Conservation (phyloP, 2,329 filamentous ascomycete genomes). For the Aspergillus aculeatus region DNA sequence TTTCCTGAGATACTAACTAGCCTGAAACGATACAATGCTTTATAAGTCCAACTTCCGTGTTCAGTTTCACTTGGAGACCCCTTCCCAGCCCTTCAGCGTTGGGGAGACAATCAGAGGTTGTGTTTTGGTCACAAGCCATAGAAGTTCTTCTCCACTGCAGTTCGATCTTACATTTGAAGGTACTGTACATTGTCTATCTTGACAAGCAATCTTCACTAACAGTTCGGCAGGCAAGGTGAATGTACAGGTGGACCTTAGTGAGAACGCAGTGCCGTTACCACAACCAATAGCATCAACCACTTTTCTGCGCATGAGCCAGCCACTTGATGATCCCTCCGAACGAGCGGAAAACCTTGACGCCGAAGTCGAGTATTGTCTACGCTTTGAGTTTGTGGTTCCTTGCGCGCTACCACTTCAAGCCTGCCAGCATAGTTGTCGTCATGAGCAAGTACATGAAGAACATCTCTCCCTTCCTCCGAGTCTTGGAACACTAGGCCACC, state of each 20-base stretch:
- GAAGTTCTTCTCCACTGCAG: neutral
- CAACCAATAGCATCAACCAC: conserved; percentile 1
- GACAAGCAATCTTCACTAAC: neutral
- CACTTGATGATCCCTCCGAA: neutral
- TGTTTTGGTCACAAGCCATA: conserved; percentile 9
- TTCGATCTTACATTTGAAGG: conserved; percentile 8
- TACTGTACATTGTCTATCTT: neutral
- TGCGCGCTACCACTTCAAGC: conserved; percentile 14
- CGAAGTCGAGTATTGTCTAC: conserved; percentile 4
- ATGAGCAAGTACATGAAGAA: conserved; percentile 16
- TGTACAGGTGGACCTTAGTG: conserved; percentile 14
- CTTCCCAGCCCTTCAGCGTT: conserved; percentile 7
- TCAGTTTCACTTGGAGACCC: neutral
- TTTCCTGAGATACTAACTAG: too few relatives aligned
- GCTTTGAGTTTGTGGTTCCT: conserved; percentile 20
- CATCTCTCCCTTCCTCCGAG: conserved; percentile 19
- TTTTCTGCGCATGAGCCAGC: conserved; percentile 18
- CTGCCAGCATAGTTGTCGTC: conserved; percentile 15
- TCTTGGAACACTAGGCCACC: conserved; percentile 1
- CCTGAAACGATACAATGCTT: neutral
- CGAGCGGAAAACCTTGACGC: neutral
- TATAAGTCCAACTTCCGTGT: neutral
- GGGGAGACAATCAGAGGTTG: conserved; percentile 15
- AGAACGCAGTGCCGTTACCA: conserved; percentile 16
- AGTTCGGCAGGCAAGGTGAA: conserved; percentile 10